Evolutionary conservation across 768 basidiomycete species (phyloP), one percentile per base, ranked within the genome.

Genomic region (Termitomyces sp.): DNA sequence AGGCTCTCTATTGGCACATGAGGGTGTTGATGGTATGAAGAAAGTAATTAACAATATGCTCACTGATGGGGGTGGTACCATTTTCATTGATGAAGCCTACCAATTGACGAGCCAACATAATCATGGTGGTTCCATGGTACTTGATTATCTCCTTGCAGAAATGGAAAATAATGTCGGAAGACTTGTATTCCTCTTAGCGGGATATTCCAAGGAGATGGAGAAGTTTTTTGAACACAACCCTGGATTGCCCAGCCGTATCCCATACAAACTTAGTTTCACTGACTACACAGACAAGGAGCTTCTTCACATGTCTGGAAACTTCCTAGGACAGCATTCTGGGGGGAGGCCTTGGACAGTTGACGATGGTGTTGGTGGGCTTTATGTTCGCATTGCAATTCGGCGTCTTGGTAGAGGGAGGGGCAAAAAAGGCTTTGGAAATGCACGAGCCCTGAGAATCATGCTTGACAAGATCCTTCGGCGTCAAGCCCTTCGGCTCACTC

Each of bases 191-290:
- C 81, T 89, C 54, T 73, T 89, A 2, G 87, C 88, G 0, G 87
- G 87, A 4, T 89, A 89, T 66, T 79, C 72, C 66, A 84, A 80
- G 54, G 75, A 89, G 67, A 88, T 89, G 88, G 87, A 89, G 61
- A 82, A 77, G 45, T 89, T 89, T 71, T 88, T 89, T 58, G 86
- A 88, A 59, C 86, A 87, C 59, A 88, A 89, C 63, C 86, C 87
- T 2, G 87, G 87, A 1, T 67, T 89, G 13, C 69, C 71, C 8
- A 87, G 86, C 69, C 83, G 87, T n/a, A 82, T 89, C 9, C 88
- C 87, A 0, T 79, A 84, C 59, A 69, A 66, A 36, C 72, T 89
- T 70, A 80, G 13, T 88, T 89, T 61, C 67, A 70, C 43, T 1
- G 87, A 89, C 61, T 89, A 88, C 63, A 73, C 68, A 8, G 83